Evolutionary conservation across 2,329 filamentous ascomycete species (phyloP).

Genomic region (Fusarium tuaranense): DNA sequence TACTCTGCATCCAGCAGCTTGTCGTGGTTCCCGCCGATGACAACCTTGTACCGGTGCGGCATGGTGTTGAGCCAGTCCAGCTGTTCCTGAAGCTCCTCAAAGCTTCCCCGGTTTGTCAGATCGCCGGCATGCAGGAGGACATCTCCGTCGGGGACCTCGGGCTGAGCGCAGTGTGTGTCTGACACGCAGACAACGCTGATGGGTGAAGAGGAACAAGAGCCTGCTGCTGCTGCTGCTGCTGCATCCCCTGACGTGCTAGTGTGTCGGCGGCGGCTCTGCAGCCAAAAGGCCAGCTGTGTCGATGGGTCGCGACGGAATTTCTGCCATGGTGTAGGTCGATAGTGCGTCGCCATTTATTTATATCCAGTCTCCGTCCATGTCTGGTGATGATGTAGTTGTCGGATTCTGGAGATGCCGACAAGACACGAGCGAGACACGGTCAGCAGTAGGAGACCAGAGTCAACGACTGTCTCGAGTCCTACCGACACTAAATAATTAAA

Average conservation of each 20-base stretch:
- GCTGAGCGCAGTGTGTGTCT: slow-evolving; percentile 20
- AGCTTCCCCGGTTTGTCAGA: slow-evolving; percentile 19
- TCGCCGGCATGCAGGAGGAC: slow-evolving; percentile 25
- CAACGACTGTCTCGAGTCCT: background rate
- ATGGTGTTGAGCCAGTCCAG: slow-evolving; percentile 11
- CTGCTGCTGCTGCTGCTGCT: background rate
- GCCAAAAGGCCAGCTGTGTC: slow-evolving; percentile 8
- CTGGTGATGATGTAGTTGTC: background rate
- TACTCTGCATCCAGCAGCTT: slow-evolving; percentile 15
- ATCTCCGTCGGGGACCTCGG: slow-evolving; percentile 20
- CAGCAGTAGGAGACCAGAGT: background rate
- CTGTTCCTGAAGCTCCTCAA: slow-evolving; percentile 19
- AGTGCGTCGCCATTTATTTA: background rate
- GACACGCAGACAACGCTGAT: slow-evolving; percentile 17
- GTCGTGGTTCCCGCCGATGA: slow-evolving; percentile 25
- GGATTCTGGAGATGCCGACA: background rate
- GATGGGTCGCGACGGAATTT: slow-evolving; percentile 7
- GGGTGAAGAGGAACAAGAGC: background rate
- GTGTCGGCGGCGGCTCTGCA: background rate
- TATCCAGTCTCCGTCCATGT: background rate
- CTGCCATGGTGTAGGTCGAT: slow-evolving; percentile 10
- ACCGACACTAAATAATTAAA: background rate
- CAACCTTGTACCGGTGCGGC: slow-evolving; percentile 17
- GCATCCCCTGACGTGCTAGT: background rate
- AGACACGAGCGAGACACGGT: background rate